Percentiles rank a stretch among this genome's conserved stretches.
phyloP scores from a whole-genome alignment of 352 stramenopile genomes.

The Phytophthora pistaciae region DNA sequence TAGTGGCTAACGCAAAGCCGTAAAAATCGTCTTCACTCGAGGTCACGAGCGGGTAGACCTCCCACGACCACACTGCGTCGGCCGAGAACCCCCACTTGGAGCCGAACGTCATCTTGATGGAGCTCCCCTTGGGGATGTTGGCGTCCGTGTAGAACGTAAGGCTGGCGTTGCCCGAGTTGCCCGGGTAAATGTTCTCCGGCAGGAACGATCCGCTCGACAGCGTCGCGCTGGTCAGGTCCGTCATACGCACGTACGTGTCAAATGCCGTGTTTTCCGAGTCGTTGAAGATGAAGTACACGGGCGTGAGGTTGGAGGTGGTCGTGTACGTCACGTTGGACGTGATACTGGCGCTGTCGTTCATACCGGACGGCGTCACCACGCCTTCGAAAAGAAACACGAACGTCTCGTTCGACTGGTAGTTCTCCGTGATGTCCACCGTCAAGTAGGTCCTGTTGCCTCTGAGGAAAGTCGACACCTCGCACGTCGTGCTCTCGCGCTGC shows the following conservation, averaged over 20 bases:
- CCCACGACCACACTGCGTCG: conserved; percentile 64
- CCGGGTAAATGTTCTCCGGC: conserved; percentile 87
- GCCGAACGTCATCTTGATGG: conserved; percentile 66
- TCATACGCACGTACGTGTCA: conserved; percentile 72
- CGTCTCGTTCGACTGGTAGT: conserved; percentile 62
- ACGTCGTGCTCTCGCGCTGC: conserved; percentile 41
- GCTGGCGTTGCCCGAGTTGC: conserved; percentile 80
- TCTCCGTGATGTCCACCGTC: conserved; percentile 66
- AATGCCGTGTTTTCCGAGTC: conserved; percentile 75
- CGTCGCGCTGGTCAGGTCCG: conserved; percentile 46
- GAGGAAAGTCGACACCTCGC: conserved; percentile 56
- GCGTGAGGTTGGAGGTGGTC: conserved; percentile 58
- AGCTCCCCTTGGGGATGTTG: conserved; percentile 56
- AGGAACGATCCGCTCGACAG: conserved; percentile 82
- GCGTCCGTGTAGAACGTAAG: conserved; percentile 83
- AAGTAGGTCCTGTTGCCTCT: conserved; percentile 64
- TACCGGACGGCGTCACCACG: conserved; percentile 66
- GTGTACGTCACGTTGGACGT: conserved; percentile 58
- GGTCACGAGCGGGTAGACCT: conserved; percentile 33
- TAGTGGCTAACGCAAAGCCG: conserved; percentile 13
- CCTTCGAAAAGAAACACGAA: conserved; percentile 76
- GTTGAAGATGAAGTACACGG: conserved; percentile 84
- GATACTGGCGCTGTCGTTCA: conserved; percentile 44
- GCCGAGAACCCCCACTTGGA: conserved; percentile 71
- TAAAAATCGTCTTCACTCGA: conserved; percentile 22